Evolutionary conservation across 2,329 filamentous ascomycete species (phyloP).

Genomic region (Hysterium pulicare): DNA sequence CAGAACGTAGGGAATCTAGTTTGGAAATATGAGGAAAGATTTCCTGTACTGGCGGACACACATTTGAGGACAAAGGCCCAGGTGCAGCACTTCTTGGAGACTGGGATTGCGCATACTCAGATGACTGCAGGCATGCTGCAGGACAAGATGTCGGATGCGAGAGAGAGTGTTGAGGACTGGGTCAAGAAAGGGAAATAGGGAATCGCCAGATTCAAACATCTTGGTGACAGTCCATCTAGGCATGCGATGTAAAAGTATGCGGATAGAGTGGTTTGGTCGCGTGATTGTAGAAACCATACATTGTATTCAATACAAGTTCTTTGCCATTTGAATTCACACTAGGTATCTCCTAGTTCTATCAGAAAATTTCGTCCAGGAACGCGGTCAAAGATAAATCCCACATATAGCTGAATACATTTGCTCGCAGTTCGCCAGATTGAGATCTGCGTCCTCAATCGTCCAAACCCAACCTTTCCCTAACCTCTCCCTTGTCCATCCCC

Average conservation of each 20-base stretch:
- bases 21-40: slow-evolving; percentile 90
- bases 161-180: slow-evolving; percentile 81
- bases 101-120: slow-evolving; percentile 70
- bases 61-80: slow-evolving; percentile 71
- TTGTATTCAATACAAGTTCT: no score
- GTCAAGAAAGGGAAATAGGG: slow-evolving; percentile 81
- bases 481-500: slow-evolving; percentile 44
- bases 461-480: slow-evolving; percentile 46
- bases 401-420: no score
- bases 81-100: slow-evolving; percentile 66
- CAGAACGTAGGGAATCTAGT: slow-evolving; percentile 79
- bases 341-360: no score
- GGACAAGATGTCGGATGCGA: slow-evolving; percentile 71
- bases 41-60: slow-evolving; percentile 76
- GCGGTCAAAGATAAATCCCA: no score
- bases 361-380: no score
- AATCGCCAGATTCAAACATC: no score
- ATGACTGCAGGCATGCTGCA: slow-evolving; percentile 71
- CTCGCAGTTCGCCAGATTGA: no score
- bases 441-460: slow-evolving; percentile 26
- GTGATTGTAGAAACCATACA: no score
- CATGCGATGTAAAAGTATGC: no score
- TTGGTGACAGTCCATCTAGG: no score
- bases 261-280: no score
- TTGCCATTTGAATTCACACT: no score